Base-by-base conservation (phyloP, 2,329 filamentous ascomycete species). In the Colletotrichum australisinense region DNA sequence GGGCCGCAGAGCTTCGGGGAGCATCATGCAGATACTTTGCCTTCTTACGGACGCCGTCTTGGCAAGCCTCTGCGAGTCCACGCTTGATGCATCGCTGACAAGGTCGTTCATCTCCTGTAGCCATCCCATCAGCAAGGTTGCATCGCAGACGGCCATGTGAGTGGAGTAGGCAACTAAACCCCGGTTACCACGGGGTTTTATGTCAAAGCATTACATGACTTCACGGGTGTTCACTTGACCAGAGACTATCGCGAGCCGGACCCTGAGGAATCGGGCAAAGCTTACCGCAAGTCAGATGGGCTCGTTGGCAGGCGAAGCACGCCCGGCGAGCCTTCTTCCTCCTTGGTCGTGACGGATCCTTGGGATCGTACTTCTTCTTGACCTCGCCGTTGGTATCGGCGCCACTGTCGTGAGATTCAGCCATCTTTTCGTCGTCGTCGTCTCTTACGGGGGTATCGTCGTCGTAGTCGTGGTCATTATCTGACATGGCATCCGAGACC, bases 21-120 rank as follows among this genome's bases (percentile, higher is more conserved):
- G 96, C 95, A 88, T 98, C 97, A 80, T 98, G 95, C 69, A 99
- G 93, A 83, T 99, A 99, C 83, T 99, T 99, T 65, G 97, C 97
- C 88, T 98, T 99, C 84, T 99, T 99, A 75, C 97, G 93, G 64
- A 98, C 95, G 67, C 97, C 97, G 81, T 99, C 97, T 82, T 98
- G 95, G 80, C 97, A 99, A 74, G 91, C 91, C 81, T 98, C 95
- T 79, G 95, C 94, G 26, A 98, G 90, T 58, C 95, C 94, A 78
- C 97, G 93, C 84, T 98, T 98, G 78, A 98, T 95, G 82, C 97
- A 99, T 79, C 97, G 89, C 80, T 95, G 91, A 81, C 97, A 99
- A 66, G 97, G 97, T 78, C 97, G 90, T 83, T 99, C 96, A 82
- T 99, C 97, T 79, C 96, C 97, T 98, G 80, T 63, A 69, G 66